A percentile compares a stretch with the other conserved stretches of the same genome.
phyloP scores from a whole-genome alignment of 2,329 filamentous ascomycete species.

The Ramularia collo-cygni region DNA sequence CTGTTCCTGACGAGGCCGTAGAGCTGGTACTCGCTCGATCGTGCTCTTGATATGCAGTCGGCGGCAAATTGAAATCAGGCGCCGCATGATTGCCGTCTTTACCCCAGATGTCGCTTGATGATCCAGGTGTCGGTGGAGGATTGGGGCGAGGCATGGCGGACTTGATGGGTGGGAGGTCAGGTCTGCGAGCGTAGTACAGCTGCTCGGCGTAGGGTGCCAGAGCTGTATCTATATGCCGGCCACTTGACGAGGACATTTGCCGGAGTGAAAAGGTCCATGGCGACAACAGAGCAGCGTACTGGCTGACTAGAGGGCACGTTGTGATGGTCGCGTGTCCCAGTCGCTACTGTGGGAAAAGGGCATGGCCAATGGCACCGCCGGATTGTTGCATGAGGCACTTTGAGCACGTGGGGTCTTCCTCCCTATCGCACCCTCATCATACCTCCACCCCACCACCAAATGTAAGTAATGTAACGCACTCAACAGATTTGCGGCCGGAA shows the following conservation, averaged over 20 bases:
- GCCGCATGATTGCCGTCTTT: slow-evolving; percentile 60
- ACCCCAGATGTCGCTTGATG: slow-evolving; percentile 71
- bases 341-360: not conserved
- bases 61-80: slow-evolving; percentile 66
- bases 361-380: not conserved
- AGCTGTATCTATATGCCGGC: slow-evolving; percentile 5
- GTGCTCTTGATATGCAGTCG: slow-evolving; percentile 55
- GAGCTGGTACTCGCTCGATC: slow-evolving; percentile 42
- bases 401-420: slow-evolving; percentile 2
- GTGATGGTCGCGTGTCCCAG: slow-evolving; percentile 1
- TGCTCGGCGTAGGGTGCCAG: slow-evolving; percentile 24
- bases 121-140: slow-evolving; percentile 68
- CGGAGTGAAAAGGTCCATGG: not conserved
- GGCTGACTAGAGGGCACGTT: not conserved
- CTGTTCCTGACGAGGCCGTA: slow-evolving; percentile 42
- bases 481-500: no score
- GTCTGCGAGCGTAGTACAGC: slow-evolving; percentile 22
- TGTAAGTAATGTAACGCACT: no score
- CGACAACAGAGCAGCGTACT: not conserved
- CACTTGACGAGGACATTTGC: slow-evolving; percentile 1
- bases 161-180: slow-evolving; percentile 6
- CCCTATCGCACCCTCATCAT: no score
- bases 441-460: no score
- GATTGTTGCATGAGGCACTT: not conserved
- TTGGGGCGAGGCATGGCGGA: slow-evolving; percentile 56